Percentiles rank a stretch among this genome's conserved stretches.
These are phyloP conservation scores for Macrophomina pseudophaseolina DNA, from an alignment of 2,329 filamentous ascomycete species.

Conservation along the genomic window DNA sequence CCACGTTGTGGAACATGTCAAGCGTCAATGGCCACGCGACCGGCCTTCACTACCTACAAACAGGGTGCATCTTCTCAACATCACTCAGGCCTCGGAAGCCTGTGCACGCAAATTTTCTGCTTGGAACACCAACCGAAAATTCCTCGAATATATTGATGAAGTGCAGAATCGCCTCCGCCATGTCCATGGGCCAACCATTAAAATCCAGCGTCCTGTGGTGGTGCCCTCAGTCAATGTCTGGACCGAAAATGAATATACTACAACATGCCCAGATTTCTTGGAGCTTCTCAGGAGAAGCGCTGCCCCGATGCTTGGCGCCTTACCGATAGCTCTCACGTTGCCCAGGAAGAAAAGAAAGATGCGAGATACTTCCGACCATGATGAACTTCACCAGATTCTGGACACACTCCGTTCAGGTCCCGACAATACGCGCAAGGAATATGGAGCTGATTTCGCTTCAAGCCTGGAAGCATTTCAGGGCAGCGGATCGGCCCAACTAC, in stretches of 20 bases:
- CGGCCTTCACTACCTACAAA: not conserved
- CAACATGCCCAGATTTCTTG: not conserved
- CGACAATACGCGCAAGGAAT: too few species aligned
- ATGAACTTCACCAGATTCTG: too few species aligned
- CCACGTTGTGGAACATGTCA: not conserved
- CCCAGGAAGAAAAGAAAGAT: too few species aligned
- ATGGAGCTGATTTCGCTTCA: not conserved
- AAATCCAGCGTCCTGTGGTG: not conserved
- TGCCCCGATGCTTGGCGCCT: not conserved
- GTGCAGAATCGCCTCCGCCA: not conserved
- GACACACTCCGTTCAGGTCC: too few species aligned
- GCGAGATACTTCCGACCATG: too few species aligned
- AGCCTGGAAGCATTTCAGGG: not conserved
- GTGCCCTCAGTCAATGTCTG: not conserved
- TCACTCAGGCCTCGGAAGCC: not conserved
- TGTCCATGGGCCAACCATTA: not conserved
- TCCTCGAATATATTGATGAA: not conserved
- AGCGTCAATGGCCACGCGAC: not conserved
- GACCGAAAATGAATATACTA: not conserved
- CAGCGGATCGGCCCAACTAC: not conserved
- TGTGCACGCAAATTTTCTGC: not conserved
- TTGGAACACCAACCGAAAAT: conserved; percentile 13
- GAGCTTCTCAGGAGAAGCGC: not conserved
- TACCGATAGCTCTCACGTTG: not conserved
- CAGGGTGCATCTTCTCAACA: not conserved